Base-by-base conservation (phyloP, 2,329 filamentous ascomycete genomes). In the Arthrobotrys sinensis region DNA sequence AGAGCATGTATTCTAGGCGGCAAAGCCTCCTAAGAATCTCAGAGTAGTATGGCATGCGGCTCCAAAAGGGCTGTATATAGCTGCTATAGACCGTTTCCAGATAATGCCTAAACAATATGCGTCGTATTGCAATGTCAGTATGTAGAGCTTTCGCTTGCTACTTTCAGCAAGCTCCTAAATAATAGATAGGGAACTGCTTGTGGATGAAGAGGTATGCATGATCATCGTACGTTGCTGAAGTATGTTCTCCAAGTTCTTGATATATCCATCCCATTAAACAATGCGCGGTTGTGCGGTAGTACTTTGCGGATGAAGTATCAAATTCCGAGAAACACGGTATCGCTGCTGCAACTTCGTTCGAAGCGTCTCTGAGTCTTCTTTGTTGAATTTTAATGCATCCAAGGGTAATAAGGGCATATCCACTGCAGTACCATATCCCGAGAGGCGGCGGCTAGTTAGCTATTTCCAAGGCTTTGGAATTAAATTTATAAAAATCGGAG, bases 251-350 rank as follows among this genome's bases (percentile, higher is more conserved):
- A 11, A 63, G 21, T 16, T 46, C 14, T 11, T 12, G 5, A 11
- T 24, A 28, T n/a, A 46, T 11, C 62, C 62, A 65, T 12, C 62
- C 62, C 10, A 65, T 10, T 4, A 65, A 16, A 12, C 43, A 43
- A 4, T 50, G 11, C 19, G 40, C 19, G 2, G 62, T 65, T 3
- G 62, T 24, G 21, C 3, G 8, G 36, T 65, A 45, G 12, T 38
- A 38, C 11, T n/a, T 28, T 28, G 24, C 24, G 5, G 24, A 34
- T 12, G 34, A 6, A 43, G 34, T 21, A 28, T 32, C 48, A 10
- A 21, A 5, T 19, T 43, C n/a, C 34, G 21, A 19, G 34, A 60
- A 60, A 38, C n/a, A 12, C 1, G 16, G 10, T 60, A 21, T 8
- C 8, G 53, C 34, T 11, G 4, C 34, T 12, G 7, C 8, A 24